Percentiles rank a stretch among this genome's conserved stretches.
Evolutionary conservation across 805 yeast genomes (phyloP).

Genomic region (Wickerhamomyces alni): DNA sequence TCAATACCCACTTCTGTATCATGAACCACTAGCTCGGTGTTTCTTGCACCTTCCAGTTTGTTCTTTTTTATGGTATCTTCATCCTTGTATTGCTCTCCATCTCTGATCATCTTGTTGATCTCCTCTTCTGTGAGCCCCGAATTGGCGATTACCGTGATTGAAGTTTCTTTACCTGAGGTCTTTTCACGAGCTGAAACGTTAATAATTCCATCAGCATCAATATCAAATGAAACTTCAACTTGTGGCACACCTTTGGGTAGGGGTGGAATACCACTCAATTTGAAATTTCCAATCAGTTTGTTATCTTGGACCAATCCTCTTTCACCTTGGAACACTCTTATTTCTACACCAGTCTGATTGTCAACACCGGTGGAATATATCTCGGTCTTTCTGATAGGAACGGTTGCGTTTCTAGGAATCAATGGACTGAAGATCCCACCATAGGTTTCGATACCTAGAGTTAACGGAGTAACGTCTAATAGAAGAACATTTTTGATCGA

Average conservation of each 20-base stretch:
- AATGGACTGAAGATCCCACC: constrained; percentile 80
- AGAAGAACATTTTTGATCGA: constrained; percentile 73
- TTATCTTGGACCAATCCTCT: constrained; percentile 73
- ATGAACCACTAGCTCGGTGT: constrained; percentile 71
- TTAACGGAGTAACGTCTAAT: constrained; percentile 78
- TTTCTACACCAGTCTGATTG: constrained; percentile 78
- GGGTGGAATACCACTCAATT: constrained; percentile 64
- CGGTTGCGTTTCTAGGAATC: constrained; percentile 71
- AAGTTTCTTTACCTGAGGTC: constrained; percentile 71
- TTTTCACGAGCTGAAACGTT: constrained; percentile 78
- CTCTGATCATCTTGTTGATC: constrained; percentile 54
- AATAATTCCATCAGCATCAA: constrained; percentile 79
- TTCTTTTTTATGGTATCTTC: constrained; percentile 54
- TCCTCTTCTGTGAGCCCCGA: constrained; percentile 68
- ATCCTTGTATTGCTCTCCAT: constrained; percentile 58
- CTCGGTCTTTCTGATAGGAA: constrained; percentile 71
- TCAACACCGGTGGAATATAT: constrained; percentile 78
- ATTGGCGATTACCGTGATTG: constrained; percentile 66
- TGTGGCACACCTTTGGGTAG: constrained; percentile 80
- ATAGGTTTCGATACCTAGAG: constrained; percentile 78
- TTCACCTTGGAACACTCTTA: constrained; percentile 78
- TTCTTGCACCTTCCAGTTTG: constrained; percentile 66
- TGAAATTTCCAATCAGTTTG: constrained; percentile 70
- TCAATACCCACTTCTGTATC: constrained; percentile 84
- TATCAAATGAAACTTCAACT: constrained; percentile 68